phyloP scores from a whole-genome alignment of 2,329 filamentous ascomycete species.

The Hymenoscyphus infarciens region DNA sequence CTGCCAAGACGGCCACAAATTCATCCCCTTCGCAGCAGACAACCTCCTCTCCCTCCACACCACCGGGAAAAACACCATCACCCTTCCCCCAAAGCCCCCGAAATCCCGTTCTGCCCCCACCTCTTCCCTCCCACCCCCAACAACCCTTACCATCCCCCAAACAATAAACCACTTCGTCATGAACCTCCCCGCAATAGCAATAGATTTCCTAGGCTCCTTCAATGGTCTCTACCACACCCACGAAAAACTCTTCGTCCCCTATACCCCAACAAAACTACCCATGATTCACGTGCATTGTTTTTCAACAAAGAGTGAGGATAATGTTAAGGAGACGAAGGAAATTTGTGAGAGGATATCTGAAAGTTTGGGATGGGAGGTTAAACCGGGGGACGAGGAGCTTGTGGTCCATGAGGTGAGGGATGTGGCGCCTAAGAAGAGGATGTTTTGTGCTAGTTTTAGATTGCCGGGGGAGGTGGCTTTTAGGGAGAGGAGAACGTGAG shows the following conservation, averaged over 20 bases:
- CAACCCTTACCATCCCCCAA: constrained; percentile 57
- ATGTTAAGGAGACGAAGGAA: constrained; percentile 55
- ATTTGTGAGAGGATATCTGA: constrained; percentile 63
- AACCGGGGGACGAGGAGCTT: constrained; percentile 46
- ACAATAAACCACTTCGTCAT: constrained; percentile 94
- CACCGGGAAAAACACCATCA: constrained; percentile 50
- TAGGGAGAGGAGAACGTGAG: constrained; percentile 25
- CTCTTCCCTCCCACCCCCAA: constrained; percentile 36
- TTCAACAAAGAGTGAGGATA: constrained; percentile 74
- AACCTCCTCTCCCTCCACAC: constrained; percentile 50
- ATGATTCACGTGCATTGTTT: constrained; percentile 96
- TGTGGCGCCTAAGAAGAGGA: constrained; percentile 89
- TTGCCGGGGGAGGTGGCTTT: constrained; percentile 82
- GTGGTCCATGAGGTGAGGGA: constrained; percentile 71
- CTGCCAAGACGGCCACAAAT: constrained; percentile 76
- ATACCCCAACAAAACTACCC: constrained; percentile 61
- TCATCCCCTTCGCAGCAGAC: constrained; percentile 70
- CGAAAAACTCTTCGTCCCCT: constrained; percentile 60
- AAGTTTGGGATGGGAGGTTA: constrained; percentile 43
- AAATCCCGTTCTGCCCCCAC: constrained; percentile 29
- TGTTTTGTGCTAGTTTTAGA: constrained; percentile 94
- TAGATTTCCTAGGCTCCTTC: constrained; percentile 75
- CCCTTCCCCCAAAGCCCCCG: constrained; percentile 45
- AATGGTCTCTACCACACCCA: constrained; percentile 75
- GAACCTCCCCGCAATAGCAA: constrained; percentile 90